A percentile compares a stretch with the other conserved stretches of the same genome.
Conservation (phyloP, 2,329 filamentous ascomycete species). For the Lecanicillium sp. region DNA sequence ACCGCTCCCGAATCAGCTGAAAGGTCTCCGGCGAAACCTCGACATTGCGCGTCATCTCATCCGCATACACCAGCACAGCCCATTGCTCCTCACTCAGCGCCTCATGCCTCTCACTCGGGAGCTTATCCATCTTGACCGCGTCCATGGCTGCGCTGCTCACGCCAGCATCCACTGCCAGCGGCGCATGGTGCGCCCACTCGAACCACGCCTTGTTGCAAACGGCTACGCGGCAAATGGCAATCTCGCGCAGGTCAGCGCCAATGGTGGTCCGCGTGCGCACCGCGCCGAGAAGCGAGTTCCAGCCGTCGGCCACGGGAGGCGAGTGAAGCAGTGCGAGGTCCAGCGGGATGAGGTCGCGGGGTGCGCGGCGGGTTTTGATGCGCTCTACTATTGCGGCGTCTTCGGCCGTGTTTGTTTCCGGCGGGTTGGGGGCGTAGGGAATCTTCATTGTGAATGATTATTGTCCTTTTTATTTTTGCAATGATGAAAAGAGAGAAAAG, state of each 20-base stretch:
- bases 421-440: constrained; percentile 52
- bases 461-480: neutral
- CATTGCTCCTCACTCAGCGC: constrained; percentile 51
- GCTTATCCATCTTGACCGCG: constrained; percentile 27
- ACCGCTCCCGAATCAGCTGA: constrained; percentile 48
- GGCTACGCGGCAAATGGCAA: constrained; percentile 74
- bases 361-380: constrained; percentile 55
- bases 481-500: neutral
- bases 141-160: constrained; percentile 43
- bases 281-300: constrained; percentile 61
- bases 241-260: constrained; percentile 55
- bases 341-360: constrained; percentile 64
- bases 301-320: constrained; percentile 66
- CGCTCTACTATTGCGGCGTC: constrained; percentile 53
- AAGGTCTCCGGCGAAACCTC: constrained; percentile 63
- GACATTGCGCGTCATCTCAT: constrained; percentile 75
- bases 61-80: constrained; percentile 64
- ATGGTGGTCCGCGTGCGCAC: constrained; percentile 46
- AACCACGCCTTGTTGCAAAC: constrained; percentile 76
- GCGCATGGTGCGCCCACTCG: constrained; percentile 75
- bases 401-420: constrained; percentile 31
- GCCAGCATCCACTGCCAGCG: constrained; percentile 52
- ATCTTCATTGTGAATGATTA: constrained; percentile 47
- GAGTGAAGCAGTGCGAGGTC: constrained; percentile 70
- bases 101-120: constrained; percentile 20